Evolutionary conservation across 2,329 filamentous ascomycete genomes (phyloP), one percentile per base, ranked within the genome.

Genomic region (Pseudocercospora fijiensis): DNA sequence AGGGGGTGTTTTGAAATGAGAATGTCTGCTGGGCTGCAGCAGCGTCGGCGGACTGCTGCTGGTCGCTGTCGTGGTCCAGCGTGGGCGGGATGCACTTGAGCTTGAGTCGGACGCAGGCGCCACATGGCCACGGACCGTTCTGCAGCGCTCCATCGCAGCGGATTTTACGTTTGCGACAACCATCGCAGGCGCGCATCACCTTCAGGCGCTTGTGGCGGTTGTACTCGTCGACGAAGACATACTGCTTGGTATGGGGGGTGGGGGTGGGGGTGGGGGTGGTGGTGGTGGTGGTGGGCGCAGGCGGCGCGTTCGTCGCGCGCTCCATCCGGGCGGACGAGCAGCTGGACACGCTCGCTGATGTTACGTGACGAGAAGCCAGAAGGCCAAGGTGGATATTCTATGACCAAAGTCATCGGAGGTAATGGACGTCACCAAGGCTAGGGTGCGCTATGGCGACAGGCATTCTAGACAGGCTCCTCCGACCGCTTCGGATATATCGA

Each of bases 221-320:
- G 79, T 98, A 95, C 78, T 98, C 94, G 78, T 98, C 94, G 63
- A 98, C 95, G 76, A 98, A 98, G 73, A 98, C 95, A 90, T 97
- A 98, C 78, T 97, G 94, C 82, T 93, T 94, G 75, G 94, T 90
- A 65, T 90, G 91, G 71, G 89, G 84, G 66, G 85, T 85, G 73
- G 86, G 83, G 74, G 83, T 79, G 74, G 80, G 61, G n/a, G n/a
- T n/a, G n/a, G n/a, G n/a, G n/a, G n/a, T n/a, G n/a, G n/a, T n/a
- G n/a, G n/a, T n/a, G n/a, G n/a, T n/a, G n/a, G 89, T 84, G 66
- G 85, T 85, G 73, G 86, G 83, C 74, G 83, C 79, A 74, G 80
- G 61, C 64, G 72, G 67, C 53, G 68, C 63, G 47, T 57, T 59
- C n/a, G 68, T 60, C 57, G 62, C 53, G 60, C 62, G 60, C 26